Evolutionary conservation across 106 monocot genomes (phyloP).

Genomic region (Dioscorea alata): DNA sequence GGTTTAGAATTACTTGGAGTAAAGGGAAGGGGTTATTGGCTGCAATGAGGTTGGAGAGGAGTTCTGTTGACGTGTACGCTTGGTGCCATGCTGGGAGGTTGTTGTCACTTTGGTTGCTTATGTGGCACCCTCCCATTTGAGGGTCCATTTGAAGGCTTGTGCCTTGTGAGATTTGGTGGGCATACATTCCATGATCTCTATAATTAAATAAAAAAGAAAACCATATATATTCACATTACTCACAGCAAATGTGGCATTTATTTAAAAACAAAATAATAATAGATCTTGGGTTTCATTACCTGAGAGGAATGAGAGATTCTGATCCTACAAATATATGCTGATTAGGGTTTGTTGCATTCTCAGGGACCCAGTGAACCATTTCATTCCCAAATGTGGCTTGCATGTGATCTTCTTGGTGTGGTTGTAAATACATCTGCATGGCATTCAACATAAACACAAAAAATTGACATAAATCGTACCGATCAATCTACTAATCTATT

Average conservation of each 20-base stretch:
- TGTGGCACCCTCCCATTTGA: constrained; percentile 12
- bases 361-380: constrained; percentile 31
- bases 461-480: neutral
- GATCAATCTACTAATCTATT: neutral
- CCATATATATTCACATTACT: neutral
- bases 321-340: constrained; percentile 26
- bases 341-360: constrained; percentile 11
- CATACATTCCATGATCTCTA: constrained; percentile 45
- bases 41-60: constrained; percentile 44
- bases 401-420: constrained; percentile 21
- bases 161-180: constrained; percentile 11
- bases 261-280: too few relatives aligned
- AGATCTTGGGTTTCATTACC: neutral
- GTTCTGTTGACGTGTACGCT: constrained; percentile 41
- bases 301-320: constrained; percentile 31
- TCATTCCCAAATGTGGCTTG: constrained; percentile 23
- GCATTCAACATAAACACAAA: neutral
- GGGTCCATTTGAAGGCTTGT: constrained; percentile 22
- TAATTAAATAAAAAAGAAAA: neutral
- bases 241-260: too few relatives aligned
- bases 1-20: constrained; percentile 16
- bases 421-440: constrained; percentile 37
- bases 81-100: constrained; percentile 35
- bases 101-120: constrained; percentile 14
- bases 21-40: constrained; percentile 24